These are phyloP conservation scores for Boletales sp. DNA, from an alignment of 768 basidiomycete genomes.

Conservation along the genomic window DNA sequence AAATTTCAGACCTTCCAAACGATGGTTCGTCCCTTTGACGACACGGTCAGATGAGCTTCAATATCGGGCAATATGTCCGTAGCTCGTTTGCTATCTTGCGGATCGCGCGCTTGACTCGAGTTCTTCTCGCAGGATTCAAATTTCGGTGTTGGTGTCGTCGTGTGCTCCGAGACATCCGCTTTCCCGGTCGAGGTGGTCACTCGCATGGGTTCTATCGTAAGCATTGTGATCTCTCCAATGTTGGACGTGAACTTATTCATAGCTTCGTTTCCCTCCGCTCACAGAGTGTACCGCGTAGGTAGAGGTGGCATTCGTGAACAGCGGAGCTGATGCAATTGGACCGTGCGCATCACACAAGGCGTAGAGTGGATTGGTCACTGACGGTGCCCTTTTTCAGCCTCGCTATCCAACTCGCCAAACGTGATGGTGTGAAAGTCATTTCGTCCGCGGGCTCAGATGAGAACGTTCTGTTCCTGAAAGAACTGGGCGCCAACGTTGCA, in stretches of 20 bases:
- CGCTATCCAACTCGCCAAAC: conserved; percentile 50
- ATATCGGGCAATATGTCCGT: conserved; percentile 7
- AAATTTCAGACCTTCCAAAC: not conserved
- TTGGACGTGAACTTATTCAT: conserved; percentile 7
- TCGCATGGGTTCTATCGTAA: conserved; percentile 20
- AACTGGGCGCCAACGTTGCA: conserved; percentile 62
- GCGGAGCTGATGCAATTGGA: conserved; percentile 52
- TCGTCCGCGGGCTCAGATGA: conserved; percentile 69
- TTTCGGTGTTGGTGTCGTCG: conserved; percentile 36
- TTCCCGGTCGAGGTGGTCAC: conserved; percentile 4
- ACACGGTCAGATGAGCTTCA: not conserved
- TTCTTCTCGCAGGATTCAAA: conserved; percentile 5
- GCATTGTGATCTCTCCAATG: conserved; percentile 8
- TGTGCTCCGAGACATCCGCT: conserved; percentile 2
- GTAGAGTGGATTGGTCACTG: not conserved
- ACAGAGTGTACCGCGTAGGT: conserved; percentile 28
- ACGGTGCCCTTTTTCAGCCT: conserved; percentile 25
- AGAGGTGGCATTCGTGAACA: conserved; percentile 46
- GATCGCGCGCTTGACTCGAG: not conserved
- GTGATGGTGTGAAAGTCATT: conserved; percentile 60
- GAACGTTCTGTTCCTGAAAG: conserved; percentile 59
- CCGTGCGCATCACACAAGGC: conserved; percentile 38
- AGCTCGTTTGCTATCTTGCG: not conserved
- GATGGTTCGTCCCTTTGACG: not conserved
- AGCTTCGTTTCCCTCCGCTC: not conserved